Base-by-base conservation (phyloP, 2,329 filamentous ascomycete species). In the Ophiostoma sp. region DNA sequence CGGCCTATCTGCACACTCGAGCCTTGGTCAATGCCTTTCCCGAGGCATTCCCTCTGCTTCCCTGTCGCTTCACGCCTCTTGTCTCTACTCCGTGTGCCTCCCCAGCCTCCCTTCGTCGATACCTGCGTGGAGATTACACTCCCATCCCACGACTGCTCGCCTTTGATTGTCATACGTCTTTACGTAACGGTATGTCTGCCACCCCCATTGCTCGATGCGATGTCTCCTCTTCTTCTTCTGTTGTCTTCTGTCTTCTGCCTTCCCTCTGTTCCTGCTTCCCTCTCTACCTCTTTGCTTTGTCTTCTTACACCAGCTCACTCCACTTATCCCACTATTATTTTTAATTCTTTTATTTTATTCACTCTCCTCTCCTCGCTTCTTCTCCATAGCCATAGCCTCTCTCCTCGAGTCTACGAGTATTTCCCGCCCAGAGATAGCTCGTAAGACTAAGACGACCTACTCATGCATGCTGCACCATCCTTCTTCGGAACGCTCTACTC, bases 391-490 rank as follows among this genome's bases (percentile, higher is more conserved):
- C 36, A 39, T 11, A 39, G 36, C 11, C 36, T 48, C 44, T 48
- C 15, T 7, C 7, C 17, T 11, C 48, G 7, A n/a, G 11, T 15
- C 20, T 54, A 13, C 17, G 17, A 7, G n/a, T 17, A 20, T 11
- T 27, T 57, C 52, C n/a, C 23, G 57, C 57, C 57, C 57, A 62
- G 23, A 62, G 57, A 62, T 33, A 62, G 57, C 27, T 27, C 35
- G 52, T 57, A 7, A 62, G 27, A 62, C 27, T 62, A 62, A 33
- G 27, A 62, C 57, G 7, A 8, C 23, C 57, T 62, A 62, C 57
- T 62, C 57, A 62, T 62, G 57, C 57, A 62, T 8, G 57, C 57
- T 31, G 57, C 57, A 62, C 15, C 57, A 62, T 33, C 57, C 57
- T 62, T 5, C 48, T 60, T 60, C 57, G 27, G 57, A 62, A 5